A percentile compares a stretch with the other conserved stretches of the same genome.
phyloP scores from a whole-genome alignment of 441 rosid species.

The Erodium chrysanthum region DNA sequence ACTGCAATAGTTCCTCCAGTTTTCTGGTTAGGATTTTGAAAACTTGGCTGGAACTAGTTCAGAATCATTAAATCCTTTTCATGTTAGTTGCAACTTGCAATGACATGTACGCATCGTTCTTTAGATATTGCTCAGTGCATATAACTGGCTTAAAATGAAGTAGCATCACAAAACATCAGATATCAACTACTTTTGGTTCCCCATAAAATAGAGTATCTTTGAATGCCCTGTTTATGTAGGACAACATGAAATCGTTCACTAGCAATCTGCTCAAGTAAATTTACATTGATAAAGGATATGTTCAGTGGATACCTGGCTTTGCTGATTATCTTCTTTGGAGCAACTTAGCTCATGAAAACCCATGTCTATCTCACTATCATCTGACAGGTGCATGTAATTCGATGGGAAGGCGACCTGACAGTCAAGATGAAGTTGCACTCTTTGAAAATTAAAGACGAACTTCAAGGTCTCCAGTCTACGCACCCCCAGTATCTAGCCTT shows the following conservation, averaged over 20 bases:
- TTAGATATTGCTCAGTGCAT: neutral
- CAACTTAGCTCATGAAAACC: neutral
- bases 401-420: constrained; percentile 58
- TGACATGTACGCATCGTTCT: neutral
- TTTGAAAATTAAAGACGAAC: constrained; percentile 86
- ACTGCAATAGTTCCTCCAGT: constrained; percentile 15
- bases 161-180: neutral
- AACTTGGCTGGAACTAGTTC: neutral
- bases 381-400: constrained; percentile 67
- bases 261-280: neutral
- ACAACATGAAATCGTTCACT: neutral
- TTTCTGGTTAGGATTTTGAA: constrained; percentile 13
- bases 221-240: neutral
- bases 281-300: neutral
- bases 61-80: neutral
- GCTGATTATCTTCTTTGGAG: neutral
- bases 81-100: neutral
- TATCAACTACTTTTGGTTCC: neutral
- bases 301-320: neutral
- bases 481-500: constrained; percentile 61
- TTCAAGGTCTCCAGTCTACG: constrained; percentile 54
- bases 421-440: constrained; percentile 87
- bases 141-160: neutral
- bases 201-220: neutral
- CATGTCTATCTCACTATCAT: constrained; percentile 8